Evolutionary conservation across 371 early-diverging fungal species (phyloP), one percentile per base, ranked within the genome.

Genomic region (Choanephora cucurbitarum): DNA sequence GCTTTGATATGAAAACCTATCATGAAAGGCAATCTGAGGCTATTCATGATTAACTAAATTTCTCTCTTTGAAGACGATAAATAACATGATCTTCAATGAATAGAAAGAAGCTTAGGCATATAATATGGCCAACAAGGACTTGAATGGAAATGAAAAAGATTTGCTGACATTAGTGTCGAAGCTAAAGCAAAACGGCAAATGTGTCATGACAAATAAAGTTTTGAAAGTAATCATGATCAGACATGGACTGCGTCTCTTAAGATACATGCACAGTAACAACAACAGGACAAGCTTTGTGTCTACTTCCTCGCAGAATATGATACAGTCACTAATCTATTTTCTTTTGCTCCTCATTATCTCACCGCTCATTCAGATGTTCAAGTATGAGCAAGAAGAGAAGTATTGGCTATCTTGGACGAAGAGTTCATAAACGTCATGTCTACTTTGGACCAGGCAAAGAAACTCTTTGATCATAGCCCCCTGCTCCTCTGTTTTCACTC

Each of bases 161-260:
- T 55, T 82, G 49, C 60, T 84, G 34, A 73, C 80, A 2, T 55
- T 84, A 59, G 74, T 82, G 21, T 82, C 24, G 75, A 80, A 55
- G 61, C 69, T 46, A 70, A 69, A 45, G n/a, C 45, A 59, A 23
- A 43, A 58, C 19, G 70, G 69, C 8, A 71, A 62, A 37, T 66
- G 50, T 13, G 48, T 48, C n/a, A 23, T 73, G 32, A 50, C 75
- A 1, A 55, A 70, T 43, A 70, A 70, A 46, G 77, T 78, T 21
- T 40, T 71, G 42, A 65, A 43, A 67, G 75, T 67, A 49, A n/a
- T n/a, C n/a, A n/a, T n/a, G n/a, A n/a, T n/a, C n/a, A n/a, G n/a
- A n/a, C 21, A 0, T 31, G 18, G 49, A 7, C 21, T 33, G 32
- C 21, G 14, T 21, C 7, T 13, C 18, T 1, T 19, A 17, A 11